Base-by-base conservation (phyloP, 2,329 filamentous ascomycete species). In the Penicillium oxalicum region DNA sequence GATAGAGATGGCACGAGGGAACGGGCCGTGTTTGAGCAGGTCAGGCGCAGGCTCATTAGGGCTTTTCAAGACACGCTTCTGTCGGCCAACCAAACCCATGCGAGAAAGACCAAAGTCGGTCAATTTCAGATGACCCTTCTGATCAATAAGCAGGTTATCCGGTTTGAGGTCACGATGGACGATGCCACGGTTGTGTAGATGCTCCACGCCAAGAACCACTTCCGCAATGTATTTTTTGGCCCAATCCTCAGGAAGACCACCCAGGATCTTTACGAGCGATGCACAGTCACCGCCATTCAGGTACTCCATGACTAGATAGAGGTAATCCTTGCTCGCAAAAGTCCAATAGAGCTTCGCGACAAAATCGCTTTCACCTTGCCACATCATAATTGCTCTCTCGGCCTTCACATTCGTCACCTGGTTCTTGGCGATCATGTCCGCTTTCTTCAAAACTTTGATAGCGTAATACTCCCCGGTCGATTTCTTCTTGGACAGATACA, bases 371-470 rank as follows among this genome's bases (percentile, higher is more conserved):
- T 97, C 90, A 24, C 93, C 93, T 72, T 98, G 93, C 88, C 93
- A 97, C 93, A 98, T 98, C 93, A 98, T 97, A 65, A 98, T 98
- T 24, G 94, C 94, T 57, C 93, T 82, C 71, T 98, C 93, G 7
- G 94, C 93, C 71, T 98, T 97, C 63, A 98, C 93, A 64, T 98
- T 98, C 58, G 93, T 95, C 59, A 98, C 91, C 67, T 98, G 93
- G 67, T 98, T 98, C 72, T 98, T 98, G 53, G 93, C 93, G 54
- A 98, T 89, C 93, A 98, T 98, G 75, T 98, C 93, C n/a, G 93
- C 91, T 71, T 98, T 98, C 67, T 97, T 97, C 51, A 98, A 71
- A 1, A 97, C 93, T 66, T 98, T 98, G 74, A 98, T 97, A 8
- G 93, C 93, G 67, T 91, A 98, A 69, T 98, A 98, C 63, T 98